These are phyloP conservation scores for Calonectria pauciramosa DNA, from an alignment of 2,329 filamentous ascomycete genomes.

Conservation along the genomic window DNA sequence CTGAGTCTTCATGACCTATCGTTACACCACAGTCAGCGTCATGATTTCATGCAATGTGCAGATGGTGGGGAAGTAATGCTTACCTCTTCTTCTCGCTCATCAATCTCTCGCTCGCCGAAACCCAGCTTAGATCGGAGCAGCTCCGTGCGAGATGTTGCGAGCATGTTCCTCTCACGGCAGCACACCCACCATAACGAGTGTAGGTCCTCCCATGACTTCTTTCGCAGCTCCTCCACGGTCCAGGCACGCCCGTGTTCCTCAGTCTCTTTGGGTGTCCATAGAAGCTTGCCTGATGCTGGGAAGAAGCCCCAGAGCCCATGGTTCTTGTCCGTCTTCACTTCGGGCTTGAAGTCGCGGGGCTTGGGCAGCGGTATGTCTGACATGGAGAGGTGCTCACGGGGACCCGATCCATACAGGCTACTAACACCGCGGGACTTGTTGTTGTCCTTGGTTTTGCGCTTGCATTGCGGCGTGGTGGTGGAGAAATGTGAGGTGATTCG, in stretches of 20 bases:
- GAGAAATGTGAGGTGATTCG: constrained; percentile 60
- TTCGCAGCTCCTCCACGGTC: constrained; percentile 86
- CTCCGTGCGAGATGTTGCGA: constrained; percentile 83
- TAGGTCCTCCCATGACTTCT: constrained; percentile 94
- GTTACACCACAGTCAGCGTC: constrained; percentile 6
- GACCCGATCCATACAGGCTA: constrained; percentile 82
- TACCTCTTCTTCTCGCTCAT: constrained; percentile 76
- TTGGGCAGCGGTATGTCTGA: constrained; percentile 79
- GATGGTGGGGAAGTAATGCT: constrained; percentile 44
- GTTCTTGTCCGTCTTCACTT: constrained; percentile 73
- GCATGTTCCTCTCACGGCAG: constrained; percentile 88
- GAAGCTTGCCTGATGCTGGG: constrained; percentile 74
- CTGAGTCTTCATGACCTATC: constrained; percentile 82
- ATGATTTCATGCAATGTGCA: neutral
- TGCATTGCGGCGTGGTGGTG: constrained; percentile 65
- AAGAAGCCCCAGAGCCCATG: constrained; percentile 98
- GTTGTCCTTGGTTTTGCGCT: constrained; percentile 74
- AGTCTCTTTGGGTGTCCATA: constrained; percentile 80
- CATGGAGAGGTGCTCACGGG: constrained; percentile 80
- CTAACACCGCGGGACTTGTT: constrained; percentile 88
- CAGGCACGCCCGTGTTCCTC: constrained; percentile 83
- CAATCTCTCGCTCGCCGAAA: constrained; percentile 79
- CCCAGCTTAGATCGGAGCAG: constrained; percentile 76
- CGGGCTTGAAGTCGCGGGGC: constrained; percentile 73
- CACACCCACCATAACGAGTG: constrained; percentile 96